Base-by-base conservation (phyloP, 192 early-diverging fungal species). In the Backusella luteola region DNA sequence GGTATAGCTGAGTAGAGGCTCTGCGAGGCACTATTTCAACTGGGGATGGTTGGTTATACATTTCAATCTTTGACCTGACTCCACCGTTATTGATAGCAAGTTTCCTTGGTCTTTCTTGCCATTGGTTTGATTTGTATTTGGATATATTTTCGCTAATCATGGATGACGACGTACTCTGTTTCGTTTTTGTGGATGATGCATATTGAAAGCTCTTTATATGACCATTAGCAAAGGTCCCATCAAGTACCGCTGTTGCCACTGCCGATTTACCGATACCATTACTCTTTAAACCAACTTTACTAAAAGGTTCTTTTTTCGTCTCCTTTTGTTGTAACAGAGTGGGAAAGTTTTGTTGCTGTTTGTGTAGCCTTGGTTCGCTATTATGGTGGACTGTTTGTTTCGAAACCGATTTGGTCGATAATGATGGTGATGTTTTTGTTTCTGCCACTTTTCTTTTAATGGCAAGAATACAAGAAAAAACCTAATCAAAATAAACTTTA, bases 381-480 rank as follows among this genome's bases (percentile, higher is more conserved):
- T 63, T 63, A 29, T 63, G 2, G 26, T 29, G 12, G 19, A 12
- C 26, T 63, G 56, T 63, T 63, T 63, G 56, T 63, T 29, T 63
- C 9, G 23, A 63, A 63, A 63, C 56, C 23, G 23, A 63, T 63
- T 63, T 63, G 12, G 56, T 29, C 23, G n/a, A 63, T 14, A 63
- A 14, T 29, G 21, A 23, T 63, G 26, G 56, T 26, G 26, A 63
- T 63, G 56, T 9, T 71, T 49, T 71, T 32, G 39, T 42, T 23
- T 71, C 70, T 17, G 26, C 0, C 17, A 71, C 17, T 17, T 44
- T 71, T 49, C 70, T 71, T 49, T 71, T 36, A 41, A 71, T 73
- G 3, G 72, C 46, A 56, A 73, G 19, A 56, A 59, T 42, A 34
- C 72, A 59, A 38, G 72, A 63, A 44, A 75, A 67, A 11, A 81